phyloP scores from a whole-genome alignment of 148 eudicot species.

The Chenopodium album region DNA sequence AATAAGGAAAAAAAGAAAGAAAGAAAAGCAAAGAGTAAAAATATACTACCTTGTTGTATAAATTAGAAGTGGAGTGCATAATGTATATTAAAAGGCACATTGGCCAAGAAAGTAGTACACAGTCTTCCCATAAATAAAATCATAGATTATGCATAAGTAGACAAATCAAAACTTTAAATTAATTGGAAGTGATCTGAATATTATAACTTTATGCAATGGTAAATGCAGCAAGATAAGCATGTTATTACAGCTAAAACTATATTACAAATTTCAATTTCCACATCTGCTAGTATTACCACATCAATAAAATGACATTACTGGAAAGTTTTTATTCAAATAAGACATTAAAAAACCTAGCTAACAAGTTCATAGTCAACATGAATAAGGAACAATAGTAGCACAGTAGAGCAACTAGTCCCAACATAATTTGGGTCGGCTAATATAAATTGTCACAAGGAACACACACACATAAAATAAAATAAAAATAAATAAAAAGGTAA shows the following conservation, averaged over 20 bases:
- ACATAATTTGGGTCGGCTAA: too few relatives aligned
- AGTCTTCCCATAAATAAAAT: too few relatives aligned
- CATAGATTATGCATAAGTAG: neutral
- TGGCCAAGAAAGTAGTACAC: neutral
- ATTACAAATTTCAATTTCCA: neutral
- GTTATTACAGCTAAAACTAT: neutral
- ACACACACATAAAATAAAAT: too few relatives aligned
- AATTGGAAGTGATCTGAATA: neutral
- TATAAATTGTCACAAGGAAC: too few relatives aligned
- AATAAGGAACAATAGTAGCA: neutral
- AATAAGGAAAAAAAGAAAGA: neutral
- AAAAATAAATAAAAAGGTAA: too few relatives aligned
- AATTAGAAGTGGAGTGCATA: neutral
- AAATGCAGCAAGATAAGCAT: neutral
- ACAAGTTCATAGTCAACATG: neutral
- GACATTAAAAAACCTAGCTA: neutral
- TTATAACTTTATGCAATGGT: neutral
- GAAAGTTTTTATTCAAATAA: neutral
- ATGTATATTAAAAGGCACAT: neutral
- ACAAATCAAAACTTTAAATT: neutral
- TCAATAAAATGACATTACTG: neutral
- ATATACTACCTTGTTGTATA: neutral
- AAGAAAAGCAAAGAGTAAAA: neutral
- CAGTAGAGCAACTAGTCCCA: neutral
- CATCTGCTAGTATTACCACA: neutral